Percentiles rank a stretch among this genome's conserved stretches.
Conservation (phyloP, 768 basidiomycete species). For the Leccinum disarticulatum region DNA sequence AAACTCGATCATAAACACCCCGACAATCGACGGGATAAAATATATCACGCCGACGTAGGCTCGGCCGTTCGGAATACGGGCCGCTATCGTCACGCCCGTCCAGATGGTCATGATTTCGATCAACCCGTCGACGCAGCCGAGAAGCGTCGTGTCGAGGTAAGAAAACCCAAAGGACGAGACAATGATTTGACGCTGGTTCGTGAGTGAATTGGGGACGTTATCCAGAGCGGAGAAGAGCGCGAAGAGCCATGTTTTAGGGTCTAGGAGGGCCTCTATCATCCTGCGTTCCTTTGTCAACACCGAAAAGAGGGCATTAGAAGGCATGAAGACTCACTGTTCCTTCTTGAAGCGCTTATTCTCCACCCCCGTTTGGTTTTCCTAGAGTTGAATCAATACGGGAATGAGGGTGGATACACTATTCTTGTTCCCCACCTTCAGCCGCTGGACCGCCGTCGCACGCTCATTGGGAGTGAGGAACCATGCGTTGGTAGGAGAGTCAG, state of each 20-base stretch:
- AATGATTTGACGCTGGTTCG: constrained; percentile 66
- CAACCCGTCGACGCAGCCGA: constrained; percentile 64
- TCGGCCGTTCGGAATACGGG: constrained; percentile 53
- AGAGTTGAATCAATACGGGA: not conserved
- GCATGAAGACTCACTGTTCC: constrained; percentile 60
- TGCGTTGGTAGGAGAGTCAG: constrained; percentile 72
- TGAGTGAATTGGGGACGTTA: constrained; percentile 66
- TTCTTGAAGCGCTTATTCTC: constrained; percentile 82
- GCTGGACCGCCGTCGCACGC: constrained; percentile 57
- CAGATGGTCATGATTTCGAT: constrained; percentile 71
- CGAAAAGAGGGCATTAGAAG: not conserved
- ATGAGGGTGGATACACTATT: not conserved
- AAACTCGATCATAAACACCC: constrained; percentile 59
- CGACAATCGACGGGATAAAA: constrained; percentile 64
- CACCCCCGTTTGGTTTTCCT: constrained; percentile 78
- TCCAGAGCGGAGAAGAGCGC: constrained; percentile 62
- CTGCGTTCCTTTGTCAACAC: constrained; percentile 33
- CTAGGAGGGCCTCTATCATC: constrained; percentile 64
- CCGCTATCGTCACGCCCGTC: constrained; percentile 58
- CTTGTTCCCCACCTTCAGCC: constrained; percentile 53
- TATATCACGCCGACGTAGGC: constrained; percentile 62
- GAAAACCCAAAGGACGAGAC: constrained; percentile 63
- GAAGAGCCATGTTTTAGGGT: constrained; percentile 78
- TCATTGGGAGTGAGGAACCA: constrained; percentile 74
- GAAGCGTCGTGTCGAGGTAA: constrained; percentile 63